Evolutionary conservation across 2,329 filamentous ascomycete genomes (phyloP).

Genomic region (Alternaria sp.): DNA sequence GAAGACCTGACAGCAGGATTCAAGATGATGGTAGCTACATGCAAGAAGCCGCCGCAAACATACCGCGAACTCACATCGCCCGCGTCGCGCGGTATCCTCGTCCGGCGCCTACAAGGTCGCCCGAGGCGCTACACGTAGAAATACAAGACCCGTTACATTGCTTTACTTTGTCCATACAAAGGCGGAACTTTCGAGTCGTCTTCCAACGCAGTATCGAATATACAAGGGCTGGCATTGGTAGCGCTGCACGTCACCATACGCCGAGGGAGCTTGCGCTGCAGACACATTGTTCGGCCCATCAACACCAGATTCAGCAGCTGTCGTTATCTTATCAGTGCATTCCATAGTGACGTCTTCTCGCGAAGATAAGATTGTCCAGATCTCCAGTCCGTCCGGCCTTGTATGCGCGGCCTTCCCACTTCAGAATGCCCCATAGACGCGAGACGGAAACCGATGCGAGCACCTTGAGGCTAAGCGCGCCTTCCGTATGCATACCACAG

Average conservation of each 20-base stretch:
- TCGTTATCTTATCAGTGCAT: slow-evolving; percentile 7
- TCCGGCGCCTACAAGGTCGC: slow-evolving; percentile 36
- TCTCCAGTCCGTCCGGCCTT: neutral
- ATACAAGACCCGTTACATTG: slow-evolving; percentile 35
- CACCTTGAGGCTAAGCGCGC: neutral
- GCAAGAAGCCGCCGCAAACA: slow-evolving; percentile 12
- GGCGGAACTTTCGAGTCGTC: slow-evolving; percentile 17
- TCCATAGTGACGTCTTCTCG: neutral
- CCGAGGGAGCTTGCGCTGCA: neutral
- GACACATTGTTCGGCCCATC: neutral
- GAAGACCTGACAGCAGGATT: neutral
- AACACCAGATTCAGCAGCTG: neutral
- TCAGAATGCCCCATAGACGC: neutral
- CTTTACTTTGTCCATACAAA: neutral
- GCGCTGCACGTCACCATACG: slow-evolving; percentile 12
- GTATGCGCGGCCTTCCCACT: slow-evolving; percentile 3
- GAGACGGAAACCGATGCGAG: neutral
- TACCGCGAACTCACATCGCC: slow-evolving; percentile 18
- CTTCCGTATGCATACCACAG: neutral
- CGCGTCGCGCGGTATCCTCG: slow-evolving; percentile 18
- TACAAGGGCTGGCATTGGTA: slow-evolving; percentile 15
- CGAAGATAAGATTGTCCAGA: neutral
- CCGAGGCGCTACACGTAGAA: slow-evolving; percentile 37
- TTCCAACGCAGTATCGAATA: slow-evolving; percentile 14
- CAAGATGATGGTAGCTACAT: neutral